Conservation (phyloP, 148 eudicot species). For the Dianthus caryophyllus region DNA sequence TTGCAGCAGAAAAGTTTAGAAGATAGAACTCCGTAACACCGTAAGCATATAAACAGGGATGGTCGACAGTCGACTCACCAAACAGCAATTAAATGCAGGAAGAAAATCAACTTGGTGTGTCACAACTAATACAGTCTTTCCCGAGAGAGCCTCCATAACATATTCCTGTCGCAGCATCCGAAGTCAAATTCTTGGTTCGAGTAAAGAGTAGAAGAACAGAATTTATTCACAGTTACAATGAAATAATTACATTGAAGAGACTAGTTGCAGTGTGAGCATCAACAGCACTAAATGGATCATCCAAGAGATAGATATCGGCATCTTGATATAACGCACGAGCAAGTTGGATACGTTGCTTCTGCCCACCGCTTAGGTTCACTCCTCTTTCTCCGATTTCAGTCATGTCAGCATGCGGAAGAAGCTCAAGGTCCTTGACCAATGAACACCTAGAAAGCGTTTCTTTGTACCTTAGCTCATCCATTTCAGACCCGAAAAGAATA, state of each 20-base stretch:
- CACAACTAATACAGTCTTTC: constrained; percentile 80
- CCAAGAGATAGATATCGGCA: constrained; percentile 85
- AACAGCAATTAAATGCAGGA: constrained; percentile 72
- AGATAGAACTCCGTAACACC: too few relatives aligned
- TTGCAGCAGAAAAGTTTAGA: neutral
- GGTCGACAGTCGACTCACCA: constrained; percentile 47
- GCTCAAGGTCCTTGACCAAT: constrained; percentile 74
- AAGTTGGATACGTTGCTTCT: constrained; percentile 89
- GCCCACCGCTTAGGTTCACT: constrained; percentile 93
- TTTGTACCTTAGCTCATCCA: constrained; percentile 64
- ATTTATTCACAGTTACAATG: neutral
- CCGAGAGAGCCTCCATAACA: constrained; percentile 78
- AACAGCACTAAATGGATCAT: constrained; percentile 97
- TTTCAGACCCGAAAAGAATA: constrained; percentile 65
- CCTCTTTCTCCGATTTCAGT: constrained; percentile 99
- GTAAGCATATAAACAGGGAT: too few relatives aligned
- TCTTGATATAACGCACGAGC: constrained; percentile 92
- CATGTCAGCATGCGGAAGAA: constrained; percentile 77
- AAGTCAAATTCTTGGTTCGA: neutral
- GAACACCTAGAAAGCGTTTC: constrained; percentile 72
- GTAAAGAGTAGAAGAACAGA: neutral
- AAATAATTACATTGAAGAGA: constrained; percentile 57
- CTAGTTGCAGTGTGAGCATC: constrained; percentile 94
- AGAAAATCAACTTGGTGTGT: constrained; percentile 99
- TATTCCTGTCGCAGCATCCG: constrained; percentile 56